Evolutionary conservation across 2,329 filamentous ascomycete species (phyloP), one percentile per base, ranked within the genome.

Genomic region (Blastomyces parvus): DNA sequence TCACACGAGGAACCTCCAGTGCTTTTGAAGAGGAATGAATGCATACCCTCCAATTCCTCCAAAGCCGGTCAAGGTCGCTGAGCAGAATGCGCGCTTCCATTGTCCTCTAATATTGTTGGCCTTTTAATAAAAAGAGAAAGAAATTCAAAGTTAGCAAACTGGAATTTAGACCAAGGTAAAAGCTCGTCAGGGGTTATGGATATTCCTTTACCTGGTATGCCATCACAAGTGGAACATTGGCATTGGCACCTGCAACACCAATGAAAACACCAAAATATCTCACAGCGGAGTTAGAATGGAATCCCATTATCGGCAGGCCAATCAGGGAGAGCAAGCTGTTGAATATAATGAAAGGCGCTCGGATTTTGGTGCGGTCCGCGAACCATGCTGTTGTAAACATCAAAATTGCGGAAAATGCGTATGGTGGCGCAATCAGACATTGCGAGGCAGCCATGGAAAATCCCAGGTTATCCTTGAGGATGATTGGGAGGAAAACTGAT

Each of bases 21-120:
- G 13, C 30, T 5, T 30, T 30, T 6, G 25, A 3, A 27, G 22
- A 14, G 5, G 50, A n/a, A 3, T 52, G 19, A 27, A 30, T 53
- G 4, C 50, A 33, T 53, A 53, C 50, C 50, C 88, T 44, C 89
- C 89, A 25, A 91, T 78, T 3, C 87, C 88, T 5, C 88, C 88
- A 57, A 88, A 85, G 1, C 86, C 87, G 4, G 91, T 87, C 6
- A 91, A 81, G 0, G 86, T 87, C 4, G 88, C 87, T 62, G 84
- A 88, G 73, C 85, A 87, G 68, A 91, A 86, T 0, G 88, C 88
- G 52, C 89, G 84, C 79, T 91, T 92, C 88, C 88, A 91, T 77
- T 91, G 88, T 0, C 88, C 89, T 59, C 87, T 84, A 70, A 92
- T 87, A 74, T 92, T 92, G 76, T 91, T 91, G 57, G 88, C 87